Base-by-base conservation (phyloP, 108 stramenopile species). In the Poteriospumella lacustris region DNA sequence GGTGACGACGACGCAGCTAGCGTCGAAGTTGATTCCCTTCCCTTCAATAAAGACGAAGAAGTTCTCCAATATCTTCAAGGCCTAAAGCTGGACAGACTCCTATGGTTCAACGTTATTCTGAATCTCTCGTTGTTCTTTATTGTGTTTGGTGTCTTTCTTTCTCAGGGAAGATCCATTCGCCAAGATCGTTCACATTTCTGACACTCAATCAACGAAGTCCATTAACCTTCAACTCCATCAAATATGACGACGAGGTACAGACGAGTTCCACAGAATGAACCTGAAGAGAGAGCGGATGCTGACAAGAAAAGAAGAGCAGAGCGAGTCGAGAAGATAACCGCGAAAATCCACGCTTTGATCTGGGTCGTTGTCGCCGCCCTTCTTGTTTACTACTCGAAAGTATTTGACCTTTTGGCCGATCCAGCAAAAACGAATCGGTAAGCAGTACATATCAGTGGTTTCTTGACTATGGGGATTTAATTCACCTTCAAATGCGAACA, bases 211-310 rank as follows among this genome's bases (percentile, higher is more conserved):
- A n/a, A n/a, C n/a, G n/a, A n/a, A n/a, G n/a, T n/a, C n/a, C n/a
- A n/a, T n/a, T n/a, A n/a, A n/a, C n/a, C n/a, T n/a, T n/a, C n/a
- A n/a, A n/a, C n/a, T n/a, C n/a, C n/a, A n/a, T n/a, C n/a, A n/a
- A n/a, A n/a, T n/a, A 64, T 64, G 60, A 64, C 60, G 36, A 34
- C 60, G 36, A 3, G 60, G 36, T 64, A 64, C 31, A 19, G 60
- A 31, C 60, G 60, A 64, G 60, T 64, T 31, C 24, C 60, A 3
- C 60, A 64, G 31, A 33, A 31, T 64, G 60, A 64, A 9, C 47
- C 47, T 52, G 29, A 64, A 64, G 60, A 19, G 31, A n/a, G n/a
- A n/a, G 60, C 28, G 60, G 60, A 64, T 34, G 24, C 15, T 5
- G 24, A 31, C 9, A 64, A 64, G 31, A 64, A 64, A 33, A 26